Percentiles rank a stretch among this genome's conserved stretches.
These are phyloP conservation scores for Volvariella volvacea DNA, from an alignment of 1,284 basidiomycete species.

Conservation along the genomic window DNA sequence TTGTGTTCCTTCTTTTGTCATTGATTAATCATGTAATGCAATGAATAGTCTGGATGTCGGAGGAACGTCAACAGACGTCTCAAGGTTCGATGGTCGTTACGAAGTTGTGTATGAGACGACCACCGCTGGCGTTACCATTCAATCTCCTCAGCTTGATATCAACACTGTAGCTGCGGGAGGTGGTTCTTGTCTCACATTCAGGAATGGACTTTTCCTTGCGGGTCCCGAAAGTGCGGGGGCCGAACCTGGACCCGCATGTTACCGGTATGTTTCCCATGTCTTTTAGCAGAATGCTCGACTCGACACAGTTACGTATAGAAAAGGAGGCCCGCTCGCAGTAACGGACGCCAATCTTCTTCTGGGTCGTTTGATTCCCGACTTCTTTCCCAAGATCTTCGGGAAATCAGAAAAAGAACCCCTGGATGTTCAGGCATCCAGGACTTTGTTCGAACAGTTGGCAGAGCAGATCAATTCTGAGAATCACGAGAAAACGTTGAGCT, in stretches of 20 bases:
- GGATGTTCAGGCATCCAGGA: constrained; percentile 61
- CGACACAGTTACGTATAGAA: constrained; percentile 44
- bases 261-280: constrained; percentile 37
- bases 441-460: constrained; percentile 60
- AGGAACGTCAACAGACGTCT: constrained; percentile 89
- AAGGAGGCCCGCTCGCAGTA: constrained; percentile 79
- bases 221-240: constrained; percentile 83
- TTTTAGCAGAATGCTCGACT: too few species aligned
- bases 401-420: constrained; percentile 78
- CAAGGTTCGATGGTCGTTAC: constrained; percentile 79
- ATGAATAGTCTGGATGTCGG: constrained; percentile 64
- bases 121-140: constrained; percentile 85
- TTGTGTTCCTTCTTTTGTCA: not conserved
- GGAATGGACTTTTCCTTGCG: constrained; percentile 77
- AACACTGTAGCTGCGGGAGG: constrained; percentile 88
- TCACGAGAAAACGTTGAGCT: constrained; percentile 46
- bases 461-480: constrained; percentile 54
- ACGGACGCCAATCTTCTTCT: constrained; percentile 86
- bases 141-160: constrained; percentile 83
- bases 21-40: constrained; percentile 1
- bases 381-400: constrained; percentile 87
- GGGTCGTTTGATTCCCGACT: constrained; percentile 76
- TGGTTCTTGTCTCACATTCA: constrained; percentile 76
- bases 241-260: constrained; percentile 80
- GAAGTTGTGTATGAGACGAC: constrained; percentile 90